Conservation (phyloP, 768 basidiomycete genomes). For the Pleurotus cornucopiae region DNA sequence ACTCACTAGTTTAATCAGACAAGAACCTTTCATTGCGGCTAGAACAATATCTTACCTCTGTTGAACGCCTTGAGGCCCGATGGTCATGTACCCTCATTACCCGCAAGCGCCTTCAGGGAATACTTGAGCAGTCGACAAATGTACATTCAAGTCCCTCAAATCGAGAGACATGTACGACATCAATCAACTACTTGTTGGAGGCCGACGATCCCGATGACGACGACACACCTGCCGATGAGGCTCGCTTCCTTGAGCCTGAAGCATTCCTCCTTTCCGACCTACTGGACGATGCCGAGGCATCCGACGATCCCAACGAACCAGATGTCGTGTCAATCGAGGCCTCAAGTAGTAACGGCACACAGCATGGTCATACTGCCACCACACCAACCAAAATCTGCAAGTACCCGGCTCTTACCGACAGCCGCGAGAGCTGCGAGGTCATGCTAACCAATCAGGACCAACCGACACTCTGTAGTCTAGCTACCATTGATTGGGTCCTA, state of each 20-base stretch:
- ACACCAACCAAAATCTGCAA: no score
- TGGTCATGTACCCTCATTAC: neutral
- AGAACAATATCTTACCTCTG: neutral
- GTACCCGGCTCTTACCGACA: no score
- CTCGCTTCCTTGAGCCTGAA: neutral
- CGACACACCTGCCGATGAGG: neutral
- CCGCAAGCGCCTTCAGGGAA: conserved; percentile 1
- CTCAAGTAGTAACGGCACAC: no score
- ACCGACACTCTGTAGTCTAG: no score
- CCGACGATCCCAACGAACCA: neutral
- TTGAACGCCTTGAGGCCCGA: neutral
- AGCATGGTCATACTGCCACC: no score
- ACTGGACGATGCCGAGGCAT: neutral
- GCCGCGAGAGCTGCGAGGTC: no score
- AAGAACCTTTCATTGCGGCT: neutral
- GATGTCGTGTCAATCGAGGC: neutral
- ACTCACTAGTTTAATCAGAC: neutral
- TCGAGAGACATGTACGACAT: conserved; percentile 6
- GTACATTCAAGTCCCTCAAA: conserved; percentile 10
- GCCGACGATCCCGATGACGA: neutral
- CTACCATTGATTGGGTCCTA: no score
- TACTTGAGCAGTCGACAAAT: conserved; percentile 15
- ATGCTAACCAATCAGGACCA: no score
- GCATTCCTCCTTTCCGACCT: neutral
- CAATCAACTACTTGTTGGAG: neutral